These are phyloP conservation scores for Fusarium sp. DNA, from an alignment of 2,329 filamentous ascomycete species.

Conservation along the genomic window DNA sequence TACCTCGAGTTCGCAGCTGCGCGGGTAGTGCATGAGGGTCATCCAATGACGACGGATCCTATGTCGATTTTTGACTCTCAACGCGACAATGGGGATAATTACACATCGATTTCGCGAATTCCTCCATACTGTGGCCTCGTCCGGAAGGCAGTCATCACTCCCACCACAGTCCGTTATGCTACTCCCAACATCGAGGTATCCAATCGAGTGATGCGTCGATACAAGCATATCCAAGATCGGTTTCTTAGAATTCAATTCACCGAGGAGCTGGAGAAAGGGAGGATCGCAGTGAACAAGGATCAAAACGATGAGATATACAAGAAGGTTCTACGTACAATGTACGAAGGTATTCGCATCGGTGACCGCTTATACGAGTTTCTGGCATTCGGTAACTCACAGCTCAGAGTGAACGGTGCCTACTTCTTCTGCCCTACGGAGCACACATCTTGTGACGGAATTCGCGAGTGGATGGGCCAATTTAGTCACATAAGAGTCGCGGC, in stretches of 20 bases:
- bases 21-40: neutral
- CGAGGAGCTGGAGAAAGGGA: constrained; percentile 76
- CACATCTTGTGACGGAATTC: constrained; percentile 79
- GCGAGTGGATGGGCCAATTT: constrained; percentile 88
- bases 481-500: constrained; percentile 84
- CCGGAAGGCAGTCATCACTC: constrained; percentile 83
- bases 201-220: constrained; percentile 85
- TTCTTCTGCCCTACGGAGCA: constrained; percentile 83
- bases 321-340: constrained; percentile 76
- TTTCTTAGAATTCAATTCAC: constrained; percentile 92
- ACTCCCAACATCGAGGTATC: constrained; percentile 86
- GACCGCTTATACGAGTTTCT: constrained; percentile 88
- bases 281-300: constrained; percentile 64
- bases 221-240: constrained; percentile 74
- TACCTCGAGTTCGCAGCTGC: constrained; percentile 79
- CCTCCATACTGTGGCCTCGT: constrained; percentile 80
- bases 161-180: constrained; percentile 82
- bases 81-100: constrained; percentile 61
- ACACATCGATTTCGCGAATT: constrained; percentile 62
- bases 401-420: constrained; percentile 90
- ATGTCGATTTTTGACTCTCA: constrained; percentile 67
- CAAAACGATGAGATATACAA: constrained; percentile 78
- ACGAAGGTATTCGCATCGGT: constrained; percentile 84
- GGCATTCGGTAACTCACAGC: constrained; percentile 94
- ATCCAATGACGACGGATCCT: constrained; percentile 67